Evolutionary conservation across 345 rosid species (phyloP).

Genomic region (Sonneratia caseolaris): DNA sequence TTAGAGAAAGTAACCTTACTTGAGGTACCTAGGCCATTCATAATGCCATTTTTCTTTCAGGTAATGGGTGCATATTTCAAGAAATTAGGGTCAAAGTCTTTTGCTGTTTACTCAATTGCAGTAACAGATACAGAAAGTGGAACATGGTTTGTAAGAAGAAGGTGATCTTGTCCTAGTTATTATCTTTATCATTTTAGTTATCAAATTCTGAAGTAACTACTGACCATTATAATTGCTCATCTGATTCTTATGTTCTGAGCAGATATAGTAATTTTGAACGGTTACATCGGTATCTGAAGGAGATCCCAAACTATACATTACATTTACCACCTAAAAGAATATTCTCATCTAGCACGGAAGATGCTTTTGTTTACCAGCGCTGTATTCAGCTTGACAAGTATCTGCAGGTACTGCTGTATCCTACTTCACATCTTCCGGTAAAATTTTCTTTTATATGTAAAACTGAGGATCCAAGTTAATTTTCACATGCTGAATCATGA

Average conservation of each 20-base stretch:
- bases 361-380: slow-evolving; percentile 95
- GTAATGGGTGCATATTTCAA: slow-evolving; percentile 94
- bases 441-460: background rate
- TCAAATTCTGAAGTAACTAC: background rate
- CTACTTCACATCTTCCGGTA: background rate
- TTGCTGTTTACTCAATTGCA: slow-evolving; percentile 97
- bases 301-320: slow-evolving; percentile 88
- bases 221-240: slow-evolving; percentile 4
- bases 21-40: background rate
- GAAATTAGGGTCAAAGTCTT: slow-evolving; percentile 82
- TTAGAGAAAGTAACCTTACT: background rate
- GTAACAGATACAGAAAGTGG: slow-evolving; percentile 72
- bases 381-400: slow-evolving; percentile 94
- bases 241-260: slow-evolving; percentile 17
- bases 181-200: background rate
- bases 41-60: slow-evolving; percentile 23
- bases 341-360: slow-evolving; percentile 98
- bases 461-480: background rate
- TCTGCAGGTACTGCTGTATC: slow-evolving; percentile 42
- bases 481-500: background rate
- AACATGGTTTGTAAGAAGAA: slow-evolving; percentile 94
- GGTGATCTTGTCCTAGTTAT: slow-evolving; percentile 36
- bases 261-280: slow-evolving; percentile 97
- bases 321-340: slow-evolving; percentile 98
- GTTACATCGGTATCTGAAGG: slow-evolving; percentile 85